phyloP scores from a whole-genome alignment of 306 rosid genomes.

The Gynostemma pentaphyllum region DNA sequence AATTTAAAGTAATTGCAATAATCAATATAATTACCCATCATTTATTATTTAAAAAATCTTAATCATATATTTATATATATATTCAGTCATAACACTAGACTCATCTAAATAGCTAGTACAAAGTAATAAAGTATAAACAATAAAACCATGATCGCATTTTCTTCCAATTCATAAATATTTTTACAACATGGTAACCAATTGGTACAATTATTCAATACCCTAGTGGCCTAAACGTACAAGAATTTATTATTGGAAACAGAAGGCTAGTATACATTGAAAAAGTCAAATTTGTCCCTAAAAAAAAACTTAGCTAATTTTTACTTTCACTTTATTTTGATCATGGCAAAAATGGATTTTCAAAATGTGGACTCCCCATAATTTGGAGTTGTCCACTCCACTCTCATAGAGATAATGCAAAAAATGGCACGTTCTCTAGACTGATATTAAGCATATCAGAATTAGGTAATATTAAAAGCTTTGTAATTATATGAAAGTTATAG shows the following conservation, averaged over 20 bases:
- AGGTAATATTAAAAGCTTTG: neutral
- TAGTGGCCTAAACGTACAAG: neutral
- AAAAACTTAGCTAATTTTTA: neutral
- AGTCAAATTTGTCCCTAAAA: slow-evolving; percentile 1
- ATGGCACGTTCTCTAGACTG: no score
- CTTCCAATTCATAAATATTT: neutral
- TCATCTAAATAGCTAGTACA: no score
- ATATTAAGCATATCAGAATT: no score
- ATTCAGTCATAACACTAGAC: no score
- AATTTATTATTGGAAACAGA: neutral
- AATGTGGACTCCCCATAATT: neutral
- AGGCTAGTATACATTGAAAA: no score
- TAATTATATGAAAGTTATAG: neutral
- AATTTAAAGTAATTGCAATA: neutral
- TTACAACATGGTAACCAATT: neutral
- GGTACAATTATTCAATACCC: neutral
- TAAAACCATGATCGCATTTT: neutral
- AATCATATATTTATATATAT: no score
- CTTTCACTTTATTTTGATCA: no score
- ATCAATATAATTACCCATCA: no score
- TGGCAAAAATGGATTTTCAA: no score
- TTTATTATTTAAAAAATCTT: no score
- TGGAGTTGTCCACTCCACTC: no score
- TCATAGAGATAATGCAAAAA: no score
- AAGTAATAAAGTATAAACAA: neutral